Evolutionary conservation across 345 rosid species (phyloP), one percentile per base, ranked within the genome.

Genomic region (Eucalyptus curtisii): DNA sequence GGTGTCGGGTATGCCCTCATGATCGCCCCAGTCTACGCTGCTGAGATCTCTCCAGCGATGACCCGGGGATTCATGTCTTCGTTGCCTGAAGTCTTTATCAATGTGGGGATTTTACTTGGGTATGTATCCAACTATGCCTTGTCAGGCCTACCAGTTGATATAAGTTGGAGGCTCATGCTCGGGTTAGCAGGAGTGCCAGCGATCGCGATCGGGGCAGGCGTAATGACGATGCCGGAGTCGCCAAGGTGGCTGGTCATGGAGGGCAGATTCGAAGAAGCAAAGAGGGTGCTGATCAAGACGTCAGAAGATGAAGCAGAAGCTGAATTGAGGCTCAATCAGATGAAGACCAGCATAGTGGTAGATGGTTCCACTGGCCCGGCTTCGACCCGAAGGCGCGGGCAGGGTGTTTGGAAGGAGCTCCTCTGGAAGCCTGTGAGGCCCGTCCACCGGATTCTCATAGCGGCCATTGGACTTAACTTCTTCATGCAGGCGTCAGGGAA

Each of bases 401-500:
- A 6, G 33, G 68, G 68, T 7, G 40, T 61, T n/a, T 61, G 68
- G 68, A 61, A 61, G 68, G 68, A 61, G 68, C 33, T 61, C 17
- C 33, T 61, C 33, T 30, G 68, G 68, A 13, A 33, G 33, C 90
- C 91, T 2, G 94, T 94, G 68, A 13, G 68, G 33, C 90, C 91
- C 2, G 94, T 94, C 15, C 90, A 92, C 44, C 92, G 93, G 86
- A 93, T 94, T 85, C 92, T 95, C 4, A n/a, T 95, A 12, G 93
- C 95, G 2, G 95, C 95, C 3, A 85, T 94, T 5, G 97, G 96
- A 12, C 80, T 95, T 25, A 94, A 95, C 84, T 95, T 95, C 89
- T 89, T 93, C 88, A 92, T 93, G 91, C 96, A 95, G 91, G 97
- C 96, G n/a, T 94, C 95, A 0, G 96, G 97, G 2, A 95, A 94